These are phyloP conservation scores for Nematocida parisii DNA, from an alignment of 371 early-diverging fungal genomes.

Conservation along the genomic window DNA sequence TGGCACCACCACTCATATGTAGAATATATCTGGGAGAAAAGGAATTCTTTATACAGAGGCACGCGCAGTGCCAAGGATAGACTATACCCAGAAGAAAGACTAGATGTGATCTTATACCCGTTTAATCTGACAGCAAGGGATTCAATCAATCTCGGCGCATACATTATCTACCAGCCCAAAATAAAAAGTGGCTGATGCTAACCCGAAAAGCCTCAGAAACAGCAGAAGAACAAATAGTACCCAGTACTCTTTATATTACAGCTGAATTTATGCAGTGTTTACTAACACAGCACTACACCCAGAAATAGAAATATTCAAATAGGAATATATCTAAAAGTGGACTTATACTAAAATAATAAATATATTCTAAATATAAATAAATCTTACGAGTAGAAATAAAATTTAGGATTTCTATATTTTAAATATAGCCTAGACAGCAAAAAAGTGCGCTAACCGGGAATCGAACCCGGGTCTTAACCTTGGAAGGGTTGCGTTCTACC, in stretches of 20 bases:
- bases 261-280: too few species aligned
- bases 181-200: background rate
- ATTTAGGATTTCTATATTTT: too few species aligned
- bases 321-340: too few species aligned
- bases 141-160: background rate
- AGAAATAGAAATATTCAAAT: too few species aligned
- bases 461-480: constrained; percentile 69
- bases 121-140: background rate
- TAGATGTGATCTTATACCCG: constrained; percentile 6
- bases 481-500: constrained; percentile 68
- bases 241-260: too few species aligned
- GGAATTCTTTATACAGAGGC: background rate
- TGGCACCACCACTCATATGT: constrained; percentile 72
- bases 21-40: constrained; percentile 71
- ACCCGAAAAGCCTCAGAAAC: too few species aligned
- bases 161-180: background rate
- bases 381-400: too few species aligned
- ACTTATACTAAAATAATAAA: too few species aligned
- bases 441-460: constrained; percentile 66
- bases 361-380: too few species aligned
- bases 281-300: too few species aligned
- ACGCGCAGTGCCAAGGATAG: background rate
- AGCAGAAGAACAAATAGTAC: too few species aligned
- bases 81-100: background rate
- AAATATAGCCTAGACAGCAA: background rate